Evolutionary conservation across 2,329 filamentous ascomycete genomes (phyloP), one percentile per base, ranked within the genome.

Genomic region (Emmonsiellopsis sp.): DNA sequence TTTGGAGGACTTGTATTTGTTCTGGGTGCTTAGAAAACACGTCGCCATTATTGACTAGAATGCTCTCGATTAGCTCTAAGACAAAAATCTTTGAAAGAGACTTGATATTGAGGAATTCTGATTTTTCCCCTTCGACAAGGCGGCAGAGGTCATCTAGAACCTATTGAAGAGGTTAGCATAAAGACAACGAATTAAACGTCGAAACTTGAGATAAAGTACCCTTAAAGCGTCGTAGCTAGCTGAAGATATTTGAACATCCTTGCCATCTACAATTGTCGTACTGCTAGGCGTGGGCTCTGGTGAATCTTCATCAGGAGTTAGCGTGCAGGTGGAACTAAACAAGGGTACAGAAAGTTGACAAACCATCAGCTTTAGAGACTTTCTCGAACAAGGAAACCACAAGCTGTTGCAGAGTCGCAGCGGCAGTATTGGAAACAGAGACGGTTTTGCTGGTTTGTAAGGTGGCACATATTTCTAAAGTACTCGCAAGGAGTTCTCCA

Each of bases 321-420:
- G 36, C 14, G 10, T 14, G n/a, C 14, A 21, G 17, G 11, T 33
- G n/a, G 31, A n/a, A 39, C 21, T 1, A n/a, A 49, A 39, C 5
- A 37, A 10, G 17, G 1, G 32, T 6, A 49, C 9, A 40, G n/a
- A 17, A 17, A 32, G 2, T 17, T 34, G 10, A 77, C 81, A 67
- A 71, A 86, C 84, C 84, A 66, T 96, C 90, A 74, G 96, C 90
- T 5, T 75, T 74, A 0, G 84, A 81, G 2, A 96, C 89, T 67
- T 94, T 93, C 67, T 97, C 93, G 69, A 96, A 97, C 0, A 95
- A 87, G 0, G 88, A 86, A 34, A 93, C 88, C 6, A 97, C 85
- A 11, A 98, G 80, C 68, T 97, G 93, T 70, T 96, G 92, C 52
- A 98, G 75, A 2, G 93, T 97, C n/a, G 93, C 93, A 31, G 92